These are phyloP conservation scores for Endothia cerciana DNA, from an alignment of 2,329 filamentous ascomycete genomes.

Conservation along the genomic window DNA sequence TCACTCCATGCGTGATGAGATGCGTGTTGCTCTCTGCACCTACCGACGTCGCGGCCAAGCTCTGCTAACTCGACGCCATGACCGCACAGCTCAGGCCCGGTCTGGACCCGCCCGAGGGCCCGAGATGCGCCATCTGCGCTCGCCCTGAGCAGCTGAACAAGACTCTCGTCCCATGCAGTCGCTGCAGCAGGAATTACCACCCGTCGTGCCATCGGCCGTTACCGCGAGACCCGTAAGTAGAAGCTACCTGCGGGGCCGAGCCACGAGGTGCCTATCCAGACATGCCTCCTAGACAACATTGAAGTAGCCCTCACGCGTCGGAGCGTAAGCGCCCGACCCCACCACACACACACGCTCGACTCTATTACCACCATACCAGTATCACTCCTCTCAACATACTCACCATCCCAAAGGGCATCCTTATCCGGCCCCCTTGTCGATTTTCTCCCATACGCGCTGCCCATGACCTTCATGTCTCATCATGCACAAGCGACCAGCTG, in stretches of 20 bases:
- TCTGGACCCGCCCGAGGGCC: constrained; percentile 5
- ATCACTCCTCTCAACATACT: background rate
- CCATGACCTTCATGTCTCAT: background rate
- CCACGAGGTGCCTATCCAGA: background rate
- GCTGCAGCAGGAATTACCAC: constrained; percentile 34
- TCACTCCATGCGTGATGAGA: constrained; percentile 31
- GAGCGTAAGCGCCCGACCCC: constrained; percentile 13
- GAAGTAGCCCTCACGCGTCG: background rate
- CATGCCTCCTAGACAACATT: background rate
- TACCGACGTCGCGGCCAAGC: constrained; percentile 3
- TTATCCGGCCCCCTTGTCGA: background rate
- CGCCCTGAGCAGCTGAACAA: constrained; percentile 30
- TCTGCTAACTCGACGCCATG: constrained; percentile 25
- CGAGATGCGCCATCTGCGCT: constrained; percentile 22
- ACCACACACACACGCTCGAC: background rate
- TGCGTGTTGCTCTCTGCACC: constrained; percentile 15
- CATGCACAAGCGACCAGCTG: background rate
- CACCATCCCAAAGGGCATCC: background rate
- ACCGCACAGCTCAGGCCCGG: constrained; percentile 12
- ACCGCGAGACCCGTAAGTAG: constrained; percentile 27
- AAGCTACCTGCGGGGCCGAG: too few relatives aligned
- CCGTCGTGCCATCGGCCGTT: constrained; percentile 33
- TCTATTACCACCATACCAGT: too few relatives aligned
- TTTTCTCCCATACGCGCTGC: background rate
- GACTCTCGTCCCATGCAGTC: constrained; percentile 32